These are phyloP conservation scores for Crucibulum laeve DNA, from an alignment of 768 basidiomycete genomes.

Conservation along the genomic window DNA sequence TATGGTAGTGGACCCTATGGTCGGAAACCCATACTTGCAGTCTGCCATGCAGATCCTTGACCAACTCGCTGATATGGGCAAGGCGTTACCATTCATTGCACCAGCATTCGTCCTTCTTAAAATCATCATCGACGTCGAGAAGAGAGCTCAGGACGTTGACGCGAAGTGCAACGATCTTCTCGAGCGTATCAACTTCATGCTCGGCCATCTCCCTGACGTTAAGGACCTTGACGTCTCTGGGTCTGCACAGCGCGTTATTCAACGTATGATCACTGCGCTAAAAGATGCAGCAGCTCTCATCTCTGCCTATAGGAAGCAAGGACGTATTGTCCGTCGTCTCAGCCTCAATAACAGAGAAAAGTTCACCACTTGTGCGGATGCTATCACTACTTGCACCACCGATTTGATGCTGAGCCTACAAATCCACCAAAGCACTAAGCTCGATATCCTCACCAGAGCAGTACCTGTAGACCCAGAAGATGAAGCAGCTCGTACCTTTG, in stretches of 20 bases:
- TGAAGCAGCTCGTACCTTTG: conserved; percentile 27
- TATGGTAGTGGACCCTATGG: conserved; percentile 13
- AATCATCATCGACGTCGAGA: conserved; percentile 35
- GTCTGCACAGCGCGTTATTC: conserved; percentile 29
- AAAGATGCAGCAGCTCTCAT: conserved; percentile 34
- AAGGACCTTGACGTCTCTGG: conserved; percentile 26
- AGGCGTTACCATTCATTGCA: conserved; percentile 30
- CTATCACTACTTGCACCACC: conserved; percentile 28
- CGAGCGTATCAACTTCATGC: conserved; percentile 39
- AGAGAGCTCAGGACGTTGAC: conserved; percentile 30
- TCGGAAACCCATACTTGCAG: conserved; percentile 16
- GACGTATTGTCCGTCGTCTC: conserved; percentile 29
- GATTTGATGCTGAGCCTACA: conserved; percentile 37
- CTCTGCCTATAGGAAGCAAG: conserved; percentile 33
- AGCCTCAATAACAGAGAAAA: conserved; percentile 32
- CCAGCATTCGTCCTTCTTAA: conserved; percentile 35
- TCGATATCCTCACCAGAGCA: conserved; percentile 31
- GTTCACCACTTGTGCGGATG: conserved; percentile 25
- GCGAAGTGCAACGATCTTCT: conserved; percentile 34
- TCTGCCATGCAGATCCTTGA: conserved; percentile 26
- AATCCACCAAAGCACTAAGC: conserved; percentile 31
- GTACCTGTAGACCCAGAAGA: conserved; percentile 33
- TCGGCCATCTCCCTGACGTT: conserved; percentile 30
- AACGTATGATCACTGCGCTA: conserved; percentile 30
- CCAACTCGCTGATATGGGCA: conserved; percentile 28